Evolutionary conservation across 2,329 filamentous ascomycete genomes (phyloP).

Genomic region (Cladosporium sp.): DNA sequence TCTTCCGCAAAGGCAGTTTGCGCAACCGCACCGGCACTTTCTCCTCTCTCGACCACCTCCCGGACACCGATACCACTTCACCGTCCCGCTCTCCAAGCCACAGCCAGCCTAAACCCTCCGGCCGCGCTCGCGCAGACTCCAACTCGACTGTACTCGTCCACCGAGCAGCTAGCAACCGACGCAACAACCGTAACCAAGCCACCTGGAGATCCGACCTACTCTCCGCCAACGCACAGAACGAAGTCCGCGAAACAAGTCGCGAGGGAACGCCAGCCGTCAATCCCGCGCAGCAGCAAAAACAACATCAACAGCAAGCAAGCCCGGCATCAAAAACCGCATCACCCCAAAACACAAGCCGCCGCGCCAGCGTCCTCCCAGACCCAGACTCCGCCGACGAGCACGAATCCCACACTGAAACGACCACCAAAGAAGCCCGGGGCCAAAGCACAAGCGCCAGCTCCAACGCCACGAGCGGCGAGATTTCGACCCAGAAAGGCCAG

Average conservation of each 20-base stretch:
- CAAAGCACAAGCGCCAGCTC: neutral
- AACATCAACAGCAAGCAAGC: neutral
- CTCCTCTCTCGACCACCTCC: constrained; percentile 16
- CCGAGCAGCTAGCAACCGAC: constrained; percentile 29
- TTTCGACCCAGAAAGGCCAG: neutral
- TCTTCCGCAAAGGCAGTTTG: constrained; percentile 24
- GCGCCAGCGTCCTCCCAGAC: constrained; percentile 4
- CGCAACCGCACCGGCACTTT: constrained; percentile 21
- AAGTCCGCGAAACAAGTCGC: constrained; percentile 13
- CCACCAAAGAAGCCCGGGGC: neutral
- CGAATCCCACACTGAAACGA: no score
- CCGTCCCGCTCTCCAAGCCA: constrained; percentile 18
- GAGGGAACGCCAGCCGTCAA: constrained; percentile 10
- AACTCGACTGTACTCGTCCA: constrained; percentile 30
- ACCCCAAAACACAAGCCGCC: neutral
- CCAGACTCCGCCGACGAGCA: neutral
- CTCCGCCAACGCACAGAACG: constrained; percentile 3
- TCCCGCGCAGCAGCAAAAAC: neutral
- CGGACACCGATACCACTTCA: neutral
- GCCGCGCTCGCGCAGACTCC: constrained; percentile 27
- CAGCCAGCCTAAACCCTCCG: constrained; percentile 8
- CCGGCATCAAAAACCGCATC: neutral
- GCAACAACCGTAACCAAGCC: constrained; percentile 23
- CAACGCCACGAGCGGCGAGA: constrained; percentile 2
- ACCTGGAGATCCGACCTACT: constrained; percentile 26